Base-by-base conservation (phyloP, 139 green algal species). In the Zygnema cylindricum region DNA sequence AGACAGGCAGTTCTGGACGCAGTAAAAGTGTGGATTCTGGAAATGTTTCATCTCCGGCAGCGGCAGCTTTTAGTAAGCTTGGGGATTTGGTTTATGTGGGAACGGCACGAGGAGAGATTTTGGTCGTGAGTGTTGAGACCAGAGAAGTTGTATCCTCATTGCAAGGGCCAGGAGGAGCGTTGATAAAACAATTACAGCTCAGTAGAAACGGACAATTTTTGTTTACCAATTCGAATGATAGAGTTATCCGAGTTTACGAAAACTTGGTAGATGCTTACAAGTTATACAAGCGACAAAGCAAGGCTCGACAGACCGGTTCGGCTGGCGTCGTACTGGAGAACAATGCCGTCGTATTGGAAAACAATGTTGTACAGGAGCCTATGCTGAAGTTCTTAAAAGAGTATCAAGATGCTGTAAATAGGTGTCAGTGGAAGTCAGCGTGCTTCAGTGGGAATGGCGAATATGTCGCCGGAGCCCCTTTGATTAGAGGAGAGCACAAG, bases 161-260 rank as follows among this genome's bases (percentile, higher is more conserved):
- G 69, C 95, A 93, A 89, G 92, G 94, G 0, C 90, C 91, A 22
- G 92, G 90, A 55, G 84, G 84, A 0, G 86, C 91, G 0, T 90
- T 92, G 1, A 88, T 98, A 1, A 79, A 89, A 36, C 73, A 86
- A 0, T 87, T 98, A 79, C 43, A 40, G 30, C 86, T 97, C 22
- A 95, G 93, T 87, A 92, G 93, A 79, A 93, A 93, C 77, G 95
- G 95, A 22, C 91, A 43, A 33, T 92, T 93, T 54, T 89, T 98
- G 82, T 90, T 98, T 36, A 90, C 90, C 38, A 95, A 92, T 81
- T 96, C 95, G 88, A 86, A 88, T 1, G 96, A 98, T 93, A 91
- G 92, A 1, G 77, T 86, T 1, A 87, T 98, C 1, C 92, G 94
- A 0, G 39, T 96, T 85, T 94, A 91, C 54, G 92, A 95, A 16